Evolutionary conservation across 2,329 filamentous ascomycete genomes (phyloP), one percentile per base, ranked within the genome.

Genomic region (Catunica adiposa): DNA sequence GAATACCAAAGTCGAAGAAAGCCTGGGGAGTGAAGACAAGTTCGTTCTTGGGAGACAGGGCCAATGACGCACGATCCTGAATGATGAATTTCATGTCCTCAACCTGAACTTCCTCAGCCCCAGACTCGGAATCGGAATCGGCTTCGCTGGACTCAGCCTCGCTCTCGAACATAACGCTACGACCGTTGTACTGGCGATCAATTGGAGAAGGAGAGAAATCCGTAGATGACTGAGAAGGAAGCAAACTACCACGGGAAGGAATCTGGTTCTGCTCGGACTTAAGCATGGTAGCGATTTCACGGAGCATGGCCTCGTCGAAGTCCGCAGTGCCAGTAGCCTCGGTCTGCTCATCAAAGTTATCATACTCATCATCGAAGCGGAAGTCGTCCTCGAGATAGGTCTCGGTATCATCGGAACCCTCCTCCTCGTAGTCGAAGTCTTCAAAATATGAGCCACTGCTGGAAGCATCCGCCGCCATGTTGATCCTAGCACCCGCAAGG

Each of bases 211-310:
- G 42, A 11, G 22, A 9, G 31, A 54, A 26, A 8, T 66, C 64
- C 52, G 67, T 63, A 23, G 50, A 17, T 3, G 25, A 23, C 8
- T 52, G 26, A 22, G 26, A 62, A 9, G 71, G 73, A 17, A 78
- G 63, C 7, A 80, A 64, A 61, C 74, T 79, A 44, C 57, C 44
- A 34, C 54, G 73, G 63, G 60, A 70, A 74, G 11, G 76, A 75
- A 2, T 37, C 44, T 76, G 75, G 3, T 79, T 65, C 51, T 73
- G 64, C 56, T 74, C 71, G 1, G 73, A 69, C 63, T 75, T 73
- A 9, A 82, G 68, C 42, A 82, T 68, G 58, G 69, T 78, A 57
- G 78, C 79, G 66, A 83, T 82, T 63, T 82, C 78, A 76, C 77
- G 81, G 25, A 82, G 67, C 0, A 77, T 82, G 8, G 68, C 74